Conservation (phyloP, 1,284 basidiomycete species). For the Leccinum colubrinum region DNA sequence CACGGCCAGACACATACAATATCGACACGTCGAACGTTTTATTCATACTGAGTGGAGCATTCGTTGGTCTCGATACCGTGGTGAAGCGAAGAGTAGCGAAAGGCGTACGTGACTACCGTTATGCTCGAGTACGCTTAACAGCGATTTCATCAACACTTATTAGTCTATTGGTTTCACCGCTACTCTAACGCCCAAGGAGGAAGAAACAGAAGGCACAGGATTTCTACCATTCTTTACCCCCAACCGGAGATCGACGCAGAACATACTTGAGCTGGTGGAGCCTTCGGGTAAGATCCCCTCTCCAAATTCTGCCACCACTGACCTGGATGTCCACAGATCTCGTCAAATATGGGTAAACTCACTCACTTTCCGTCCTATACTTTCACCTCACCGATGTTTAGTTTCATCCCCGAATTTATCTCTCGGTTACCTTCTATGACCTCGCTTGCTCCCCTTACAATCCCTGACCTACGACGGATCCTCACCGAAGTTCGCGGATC, state of each 20-base stretch:
- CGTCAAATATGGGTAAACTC: constrained; percentile 73
- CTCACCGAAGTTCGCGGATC: constrained; percentile 91
- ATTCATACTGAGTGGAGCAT: constrained; percentile 91
- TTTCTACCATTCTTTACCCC: constrained; percentile 72
- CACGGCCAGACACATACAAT: constrained; percentile 65
- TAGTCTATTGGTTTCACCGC: constrained; percentile 91
- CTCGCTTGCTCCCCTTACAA: constrained; percentile 72
- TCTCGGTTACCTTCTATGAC: constrained; percentile 89
- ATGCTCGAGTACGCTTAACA: neutral
- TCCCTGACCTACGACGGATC: constrained; percentile 81
- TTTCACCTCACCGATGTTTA: constrained; percentile 27
- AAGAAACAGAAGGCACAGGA: constrained; percentile 27
- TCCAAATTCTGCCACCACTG: constrained; percentile 3
- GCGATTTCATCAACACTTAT: constrained; percentile 1
- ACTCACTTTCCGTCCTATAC: neutral
- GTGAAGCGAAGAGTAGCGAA: constrained; percentile 79
- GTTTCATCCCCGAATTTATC: constrained; percentile 93
- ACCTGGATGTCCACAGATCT: constrained; percentile 53
- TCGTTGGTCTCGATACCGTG: constrained; percentile 87
- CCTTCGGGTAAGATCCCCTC: constrained; percentile 47
- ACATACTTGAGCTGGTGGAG: constrained; percentile 65
- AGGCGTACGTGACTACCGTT: constrained; percentile 57
- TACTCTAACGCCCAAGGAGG: constrained; percentile 48
- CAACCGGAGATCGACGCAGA: constrained; percentile 50
- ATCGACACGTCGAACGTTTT: constrained; percentile 89